Evolutionary conservation across 768 basidiomycete genomes (phyloP).

Genomic region (Auriscalpium microsporum): DNA sequence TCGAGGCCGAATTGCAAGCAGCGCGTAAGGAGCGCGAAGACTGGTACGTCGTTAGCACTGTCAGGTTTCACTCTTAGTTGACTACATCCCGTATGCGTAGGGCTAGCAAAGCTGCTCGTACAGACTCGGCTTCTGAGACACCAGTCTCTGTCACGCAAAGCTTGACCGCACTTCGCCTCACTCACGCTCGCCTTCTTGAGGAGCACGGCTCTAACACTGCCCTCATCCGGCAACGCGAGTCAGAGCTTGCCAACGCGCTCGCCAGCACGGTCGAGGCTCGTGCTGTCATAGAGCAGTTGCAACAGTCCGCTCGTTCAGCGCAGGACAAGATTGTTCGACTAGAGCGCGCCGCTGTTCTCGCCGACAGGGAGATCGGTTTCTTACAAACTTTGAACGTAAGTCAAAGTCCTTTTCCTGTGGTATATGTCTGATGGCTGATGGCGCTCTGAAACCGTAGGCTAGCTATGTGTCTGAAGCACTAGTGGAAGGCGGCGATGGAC

Average conservation of each 20-base stretch:
- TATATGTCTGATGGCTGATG: neutral
- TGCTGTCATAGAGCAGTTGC: slow-evolving; percentile 24
- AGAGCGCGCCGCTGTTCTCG: slow-evolving; percentile 32
- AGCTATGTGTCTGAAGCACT: slow-evolving; percentile 58
- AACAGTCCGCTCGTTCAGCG: slow-evolving; percentile 29
- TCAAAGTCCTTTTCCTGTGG: slow-evolving; percentile 4
- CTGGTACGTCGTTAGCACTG: slow-evolving; percentile 32
- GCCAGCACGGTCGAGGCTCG: slow-evolving; percentile 25
- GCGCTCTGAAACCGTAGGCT: slow-evolving; percentile 28
- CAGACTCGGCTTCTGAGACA: slow-evolving; percentile 33
- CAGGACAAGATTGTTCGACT: slow-evolving; percentile 32
- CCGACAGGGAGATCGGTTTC: slow-evolving; percentile 60
- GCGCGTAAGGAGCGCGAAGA: slow-evolving; percentile 47
- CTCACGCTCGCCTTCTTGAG: slow-evolving; percentile 57
- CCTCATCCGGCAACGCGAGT: slow-evolving; percentile 43
- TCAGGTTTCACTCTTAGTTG: slow-evolving; percentile 1
- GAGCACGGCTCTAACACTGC: slow-evolving; percentile 54
- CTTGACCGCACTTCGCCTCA: slow-evolving; percentile 51
- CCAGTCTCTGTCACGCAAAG: slow-evolving; percentile 49
- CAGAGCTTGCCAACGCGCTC: slow-evolving; percentile 29
- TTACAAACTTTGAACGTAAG: slow-evolving; percentile 58
- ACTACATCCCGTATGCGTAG: slow-evolving; percentile 18
- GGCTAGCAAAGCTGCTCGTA: slow-evolving; percentile 28
- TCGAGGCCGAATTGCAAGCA: slow-evolving; percentile 63
- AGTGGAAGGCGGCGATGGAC: slow-evolving; percentile 18